These are phyloP conservation scores for Aspergillus sp. DNA, from an alignment of 2,329 filamentous ascomycete species.

Conservation along the genomic window DNA sequence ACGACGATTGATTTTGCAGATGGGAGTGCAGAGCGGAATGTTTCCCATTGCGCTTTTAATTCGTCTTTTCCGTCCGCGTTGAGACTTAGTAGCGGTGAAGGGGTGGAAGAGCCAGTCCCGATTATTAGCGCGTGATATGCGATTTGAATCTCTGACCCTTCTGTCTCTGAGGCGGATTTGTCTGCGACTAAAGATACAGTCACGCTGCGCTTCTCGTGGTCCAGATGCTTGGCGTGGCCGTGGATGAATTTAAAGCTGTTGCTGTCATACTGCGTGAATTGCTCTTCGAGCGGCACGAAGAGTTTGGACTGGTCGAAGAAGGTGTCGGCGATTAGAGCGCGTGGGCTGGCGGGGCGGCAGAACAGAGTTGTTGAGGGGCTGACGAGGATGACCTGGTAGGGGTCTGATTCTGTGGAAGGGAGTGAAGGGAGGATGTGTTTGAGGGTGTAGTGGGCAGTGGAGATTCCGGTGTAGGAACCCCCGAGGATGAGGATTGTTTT, in stretches of 20 bases:
- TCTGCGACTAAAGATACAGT: slow-evolving; percentile 18
- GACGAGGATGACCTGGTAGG: slow-evolving; percentile 47
- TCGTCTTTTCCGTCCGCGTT: slow-evolving; percentile 31
- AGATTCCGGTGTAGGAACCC: slow-evolving; percentile 54
- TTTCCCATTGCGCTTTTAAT: slow-evolving; percentile 37
- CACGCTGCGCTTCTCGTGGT: slow-evolving; percentile 29
- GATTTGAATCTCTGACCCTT: slow-evolving; percentile 13
- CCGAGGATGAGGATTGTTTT: slow-evolving; percentile 51
- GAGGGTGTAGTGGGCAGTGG: slow-evolving; percentile 54
- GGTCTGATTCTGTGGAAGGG: slow-evolving; percentile 23
- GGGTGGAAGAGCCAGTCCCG: slow-evolving; percentile 50
- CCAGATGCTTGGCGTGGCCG: slow-evolving; percentile 33
- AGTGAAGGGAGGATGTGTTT: slow-evolving; percentile 51
- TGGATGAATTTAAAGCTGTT: slow-evolving; percentile 44
- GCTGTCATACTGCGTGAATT: slow-evolving; percentile 42
- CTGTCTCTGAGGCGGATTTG: neutral
- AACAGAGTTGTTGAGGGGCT: slow-evolving; percentile 44
- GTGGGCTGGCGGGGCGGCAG: slow-evolving; percentile 48
- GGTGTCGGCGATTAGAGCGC: slow-evolving; percentile 48
- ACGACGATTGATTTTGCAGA: slow-evolving; percentile 47
- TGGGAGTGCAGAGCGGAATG: slow-evolving; percentile 43
- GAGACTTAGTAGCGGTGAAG: slow-evolving; percentile 47
- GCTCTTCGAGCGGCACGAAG: slow-evolving; percentile 41
- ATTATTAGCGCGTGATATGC: slow-evolving; percentile 50
- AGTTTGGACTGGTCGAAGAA: slow-evolving; percentile 48